A percentile compares a stretch with the other conserved stretches of the same genome.
These are phyloP conservation scores for Neopestalotiopsis sp. DNA, from an alignment of 2,329 filamentous ascomycete genomes.

Conservation along the genomic window DNA sequence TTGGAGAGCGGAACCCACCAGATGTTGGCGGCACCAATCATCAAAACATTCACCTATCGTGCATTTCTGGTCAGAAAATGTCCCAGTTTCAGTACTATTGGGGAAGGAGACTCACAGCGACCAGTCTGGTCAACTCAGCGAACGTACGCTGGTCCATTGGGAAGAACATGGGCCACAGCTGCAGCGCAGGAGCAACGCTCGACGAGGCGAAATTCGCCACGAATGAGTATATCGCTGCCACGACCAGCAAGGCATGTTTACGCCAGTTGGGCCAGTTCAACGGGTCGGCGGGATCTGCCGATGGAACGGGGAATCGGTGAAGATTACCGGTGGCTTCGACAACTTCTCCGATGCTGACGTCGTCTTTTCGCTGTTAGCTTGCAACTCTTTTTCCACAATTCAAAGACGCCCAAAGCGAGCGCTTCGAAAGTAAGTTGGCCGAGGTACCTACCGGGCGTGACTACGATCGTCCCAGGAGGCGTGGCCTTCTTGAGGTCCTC, in stretches of 20 bases:
- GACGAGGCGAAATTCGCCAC: slow-evolving; percentile 39
- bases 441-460: slow-evolving; percentile 1
- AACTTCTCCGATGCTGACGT: background rate
- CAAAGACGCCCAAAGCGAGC: background rate
- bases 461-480: slow-evolving; percentile 24
- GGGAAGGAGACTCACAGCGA: slow-evolving; percentile 33
- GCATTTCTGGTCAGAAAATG: background rate
- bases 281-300: slow-evolving; percentile 41
- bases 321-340: background rate
- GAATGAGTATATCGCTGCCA: slow-evolving; percentile 40
- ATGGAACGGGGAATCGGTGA: slow-evolving; percentile 30
- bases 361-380: background rate
- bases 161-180: slow-evolving; percentile 38
- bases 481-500: slow-evolving; percentile 24
- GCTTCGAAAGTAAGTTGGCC: background rate
- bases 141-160: slow-evolving; percentile 30
- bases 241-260: slow-evolving; percentile 35
- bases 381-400: background rate
- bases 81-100: slow-evolving; percentile 31
- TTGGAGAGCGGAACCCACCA: slow-evolving; percentile 45
- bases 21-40: slow-evolving; percentile 42
- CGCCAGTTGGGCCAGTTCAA: slow-evolving; percentile 41
- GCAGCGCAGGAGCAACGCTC: slow-evolving; percentile 38
- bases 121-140: slow-evolving; percentile 35
- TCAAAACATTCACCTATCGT: slow-evolving; percentile 27